Evolutionary conservation across 768 basidiomycete genomes (phyloP).

Genomic region (Pleurotus tuber-regium): DNA sequence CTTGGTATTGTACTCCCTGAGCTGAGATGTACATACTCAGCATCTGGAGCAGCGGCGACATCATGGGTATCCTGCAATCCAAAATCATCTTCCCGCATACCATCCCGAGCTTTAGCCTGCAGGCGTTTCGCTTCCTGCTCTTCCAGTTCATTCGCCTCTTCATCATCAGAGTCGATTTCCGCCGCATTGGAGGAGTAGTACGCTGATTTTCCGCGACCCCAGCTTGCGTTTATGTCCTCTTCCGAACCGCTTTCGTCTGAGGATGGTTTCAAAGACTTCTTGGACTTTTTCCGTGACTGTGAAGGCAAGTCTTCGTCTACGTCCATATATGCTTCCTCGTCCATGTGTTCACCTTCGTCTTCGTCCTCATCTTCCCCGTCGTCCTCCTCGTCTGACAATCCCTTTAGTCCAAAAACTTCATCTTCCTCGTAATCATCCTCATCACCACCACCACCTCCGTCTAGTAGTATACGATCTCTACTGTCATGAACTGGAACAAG

Average conservation of each 20-base stretch:
- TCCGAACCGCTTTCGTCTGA: slow-evolving; percentile 27
- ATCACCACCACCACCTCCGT: slow-evolving; percentile 52
- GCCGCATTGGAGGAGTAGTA: slow-evolving; percentile 89
- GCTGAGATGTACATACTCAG: slow-evolving; percentile 28
- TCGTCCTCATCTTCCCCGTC: slow-evolving; percentile 40
- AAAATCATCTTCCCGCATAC: slow-evolving; percentile 77
- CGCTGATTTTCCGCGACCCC: slow-evolving; percentile 76
- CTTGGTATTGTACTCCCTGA: too few species aligned
- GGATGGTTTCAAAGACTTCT: slow-evolving; percentile 17
- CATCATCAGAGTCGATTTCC: slow-evolving; percentile 79
- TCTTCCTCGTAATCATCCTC: slow-evolving; percentile 67
- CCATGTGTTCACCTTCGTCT: slow-evolving; percentile 29
- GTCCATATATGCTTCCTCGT: slow-evolving; percentile 30
- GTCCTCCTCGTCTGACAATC: slow-evolving; percentile 49
- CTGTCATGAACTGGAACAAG: slow-evolving; percentile 59
- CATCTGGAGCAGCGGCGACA: slow-evolving; percentile 22
- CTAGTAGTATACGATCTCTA: slow-evolving; percentile 75
- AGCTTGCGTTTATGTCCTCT: slow-evolving; percentile 55
- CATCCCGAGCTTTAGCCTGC: slow-evolving; percentile 72
- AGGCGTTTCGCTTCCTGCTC: slow-evolving; percentile 83
- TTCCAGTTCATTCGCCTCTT: slow-evolving; percentile 86
- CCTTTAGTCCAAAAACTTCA: slow-evolving; percentile 77
- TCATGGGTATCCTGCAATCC: slow-evolving; percentile 68
- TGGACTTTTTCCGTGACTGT: slow-evolving; percentile 19
- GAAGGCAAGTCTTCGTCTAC: slow-evolving; percentile 21